phyloP scores from a whole-genome alignment of 805 yeast genomes.

The Starmerella scarabaei region DNA sequence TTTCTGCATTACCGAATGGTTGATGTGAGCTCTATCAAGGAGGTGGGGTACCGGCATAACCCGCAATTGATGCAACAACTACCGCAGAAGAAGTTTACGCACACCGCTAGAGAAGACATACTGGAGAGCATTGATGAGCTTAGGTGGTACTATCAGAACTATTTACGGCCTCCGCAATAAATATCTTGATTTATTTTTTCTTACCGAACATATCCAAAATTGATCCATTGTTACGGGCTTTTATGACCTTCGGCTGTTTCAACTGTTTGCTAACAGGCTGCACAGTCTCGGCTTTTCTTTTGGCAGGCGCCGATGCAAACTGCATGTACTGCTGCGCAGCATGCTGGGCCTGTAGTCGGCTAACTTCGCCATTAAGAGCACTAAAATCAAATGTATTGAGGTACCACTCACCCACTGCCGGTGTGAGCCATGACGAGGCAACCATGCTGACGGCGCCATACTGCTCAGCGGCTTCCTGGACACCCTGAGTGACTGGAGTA shows the following conservation, averaged over 20 bases:
- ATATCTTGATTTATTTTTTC: constrained; percentile 30
- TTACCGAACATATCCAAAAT: constrained; percentile 27
- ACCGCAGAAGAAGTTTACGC: constrained; percentile 57
- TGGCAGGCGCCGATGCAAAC: constrained; percentile 10
- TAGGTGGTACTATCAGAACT: constrained; percentile 60
- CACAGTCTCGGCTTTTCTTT: constrained; percentile 6
- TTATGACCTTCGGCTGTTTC: constrained; percentile 14
- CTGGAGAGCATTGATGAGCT: constrained; percentile 77
- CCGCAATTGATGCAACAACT: constrained; percentile 40
- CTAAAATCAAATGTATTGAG: constrained; percentile 18
- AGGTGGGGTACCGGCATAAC: constrained; percentile 66
- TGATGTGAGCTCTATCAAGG: constrained; percentile 82
- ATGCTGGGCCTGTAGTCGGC: constrained; percentile 3
- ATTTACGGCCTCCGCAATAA: constrained; percentile 25
- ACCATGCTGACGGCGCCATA: constrained; percentile 21
- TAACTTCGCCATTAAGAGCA: constrained; percentile 17
- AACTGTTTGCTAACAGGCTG: not conserved
- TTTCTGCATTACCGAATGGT: constrained; percentile 62
- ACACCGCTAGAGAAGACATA: constrained; percentile 83
- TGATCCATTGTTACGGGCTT: constrained; percentile 22
- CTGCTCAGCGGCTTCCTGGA: constrained; percentile 3
- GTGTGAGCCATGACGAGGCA: constrained; percentile 19
- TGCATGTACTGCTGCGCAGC: constrained; percentile 10
- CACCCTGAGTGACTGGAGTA: constrained; percentile 16
- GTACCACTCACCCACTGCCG: constrained; percentile 15